These are phyloP conservation scores for Leccinum variicolor DNA, from an alignment of 768 basidiomycete genomes.

Conservation along the genomic window DNA sequence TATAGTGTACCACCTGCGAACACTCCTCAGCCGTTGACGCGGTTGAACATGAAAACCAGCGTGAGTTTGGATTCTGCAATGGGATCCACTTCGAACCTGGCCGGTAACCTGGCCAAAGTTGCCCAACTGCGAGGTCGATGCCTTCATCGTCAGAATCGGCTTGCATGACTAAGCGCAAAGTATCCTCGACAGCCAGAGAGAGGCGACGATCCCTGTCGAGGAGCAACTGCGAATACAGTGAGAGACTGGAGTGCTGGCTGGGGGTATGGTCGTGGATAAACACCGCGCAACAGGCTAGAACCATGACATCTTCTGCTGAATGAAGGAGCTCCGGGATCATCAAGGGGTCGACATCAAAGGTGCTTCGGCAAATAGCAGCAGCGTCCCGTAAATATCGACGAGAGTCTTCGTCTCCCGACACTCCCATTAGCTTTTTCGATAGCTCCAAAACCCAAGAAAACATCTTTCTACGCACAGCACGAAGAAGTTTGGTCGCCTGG, in stretches of 20 bases:
- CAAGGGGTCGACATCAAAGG: slow-evolving; percentile 24
- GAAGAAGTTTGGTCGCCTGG: slow-evolving; percentile 27
- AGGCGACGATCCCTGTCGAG: slow-evolving; percentile 32
- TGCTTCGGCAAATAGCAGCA: slow-evolving; percentile 38
- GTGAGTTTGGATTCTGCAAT: slow-evolving; percentile 8
- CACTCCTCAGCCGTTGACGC: background rate
- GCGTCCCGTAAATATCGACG: slow-evolving; percentile 32
- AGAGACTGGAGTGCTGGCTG: background rate
- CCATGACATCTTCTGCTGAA: slow-evolving; percentile 21
- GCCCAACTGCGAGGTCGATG: slow-evolving; percentile 16
- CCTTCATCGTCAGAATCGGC: slow-evolving; percentile 4
- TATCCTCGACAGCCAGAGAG: slow-evolving; percentile 22
- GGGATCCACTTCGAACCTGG: slow-evolving; percentile 20
- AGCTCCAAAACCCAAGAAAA: slow-evolving; percentile 39
- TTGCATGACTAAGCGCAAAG: slow-evolving; percentile 1
- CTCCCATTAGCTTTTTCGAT: slow-evolving; percentile 15
- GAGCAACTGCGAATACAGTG: slow-evolving; percentile 12
- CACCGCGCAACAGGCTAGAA: slow-evolving; percentile 24
- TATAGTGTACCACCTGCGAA: slow-evolving; percentile 22
- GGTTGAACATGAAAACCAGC: slow-evolving; percentile 24
- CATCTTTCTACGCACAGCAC: slow-evolving; percentile 28
- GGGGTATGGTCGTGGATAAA: slow-evolving; percentile 27
- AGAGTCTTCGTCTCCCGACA: slow-evolving; percentile 12
- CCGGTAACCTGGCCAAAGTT: slow-evolving; percentile 27
- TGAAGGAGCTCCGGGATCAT: slow-evolving; percentile 13